phyloP scores from a whole-genome alignment of 371 early-diverging fungal species.

The Thermomucor indicae-seudaticae region DNA sequence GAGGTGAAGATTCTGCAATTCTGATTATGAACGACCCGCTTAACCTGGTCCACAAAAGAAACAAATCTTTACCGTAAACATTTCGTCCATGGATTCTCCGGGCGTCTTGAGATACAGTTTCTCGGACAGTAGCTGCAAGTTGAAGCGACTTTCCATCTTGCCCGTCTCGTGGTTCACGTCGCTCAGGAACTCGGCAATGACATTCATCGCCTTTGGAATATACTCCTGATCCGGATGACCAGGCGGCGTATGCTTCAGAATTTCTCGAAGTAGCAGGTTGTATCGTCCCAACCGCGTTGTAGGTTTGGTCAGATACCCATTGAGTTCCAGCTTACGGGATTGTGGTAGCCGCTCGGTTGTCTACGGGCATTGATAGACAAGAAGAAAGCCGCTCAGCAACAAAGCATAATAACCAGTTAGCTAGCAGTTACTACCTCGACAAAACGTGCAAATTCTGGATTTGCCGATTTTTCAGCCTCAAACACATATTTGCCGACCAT shows the following conservation, averaged over 20 bases:
- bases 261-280: constrained; percentile 77
- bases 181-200: constrained; percentile 64
- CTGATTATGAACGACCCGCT: too few relatives aligned
- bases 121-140: constrained; percentile 41
- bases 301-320: constrained; percentile 81
- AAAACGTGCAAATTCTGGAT: constrained; percentile 68
- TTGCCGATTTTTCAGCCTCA: constrained; percentile 72
- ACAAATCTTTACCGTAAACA: constrained; percentile 3
- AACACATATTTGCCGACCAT: constrained; percentile 77
- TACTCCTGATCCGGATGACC: constrained; percentile 73
- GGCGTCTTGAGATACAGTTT: constrained; percentile 22
- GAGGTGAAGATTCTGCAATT: too few relatives aligned
- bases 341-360: constrained; percentile 71
- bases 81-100: constrained; percentile 2
- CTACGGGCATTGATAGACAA: constrained; percentile 28
- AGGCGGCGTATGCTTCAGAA: constrained; percentile 81
- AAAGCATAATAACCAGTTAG: not conserved
- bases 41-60: not conserved
- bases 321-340: constrained; percentile 76
- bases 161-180: constrained; percentile 85
- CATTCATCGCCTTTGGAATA: constrained; percentile 55
- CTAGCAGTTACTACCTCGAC: constrained; percentile 46
- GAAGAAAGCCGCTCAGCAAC: not conserved
- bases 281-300: constrained; percentile 89
- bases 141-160: constrained; percentile 73